Evolutionary conservation across 2,329 filamentous ascomycete species (phyloP).

Genomic region (Aspergillus sp.): DNA sequence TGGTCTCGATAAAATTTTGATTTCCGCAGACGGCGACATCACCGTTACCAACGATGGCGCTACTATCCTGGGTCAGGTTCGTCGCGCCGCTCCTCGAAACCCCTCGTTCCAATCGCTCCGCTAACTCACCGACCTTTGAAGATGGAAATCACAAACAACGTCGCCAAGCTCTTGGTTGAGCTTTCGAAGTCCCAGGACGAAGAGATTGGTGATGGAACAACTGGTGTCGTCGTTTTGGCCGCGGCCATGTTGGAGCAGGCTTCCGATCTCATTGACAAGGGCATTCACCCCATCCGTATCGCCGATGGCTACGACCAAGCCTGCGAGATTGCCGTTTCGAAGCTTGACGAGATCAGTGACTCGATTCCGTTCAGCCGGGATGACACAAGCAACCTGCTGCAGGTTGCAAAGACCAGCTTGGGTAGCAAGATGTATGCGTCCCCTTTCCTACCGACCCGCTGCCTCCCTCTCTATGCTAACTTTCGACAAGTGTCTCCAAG

Average conservation of each 20-base stretch:
- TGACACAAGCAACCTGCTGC: slow-evolving; percentile 80
- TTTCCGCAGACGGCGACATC: slow-evolving; percentile 97
- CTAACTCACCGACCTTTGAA: slow-evolving; percentile 40
- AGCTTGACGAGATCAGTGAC: slow-evolving; percentile 92
- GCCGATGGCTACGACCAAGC: slow-evolving; percentile 97
- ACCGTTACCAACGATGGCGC: slow-evolving; percentile 99
- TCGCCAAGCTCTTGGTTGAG: slow-evolving; percentile 94
- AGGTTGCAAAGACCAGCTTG: slow-evolving; percentile 92
- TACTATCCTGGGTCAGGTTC: slow-evolving; percentile 79
- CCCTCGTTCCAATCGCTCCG: slow-evolving; percentile 6
- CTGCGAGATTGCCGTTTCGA: slow-evolving; percentile 90
- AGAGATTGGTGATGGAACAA: slow-evolving; percentile 97
- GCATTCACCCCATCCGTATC: slow-evolving; percentile 97
- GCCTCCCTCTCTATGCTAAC: slow-evolving; percentile 11
- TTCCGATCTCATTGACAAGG: slow-evolving; percentile 97
- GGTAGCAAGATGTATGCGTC: slow-evolving; percentile 80
- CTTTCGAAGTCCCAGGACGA: slow-evolving; percentile 98
- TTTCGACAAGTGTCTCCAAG: slow-evolving; percentile 70
- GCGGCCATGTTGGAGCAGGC: slow-evolving; percentile 95
- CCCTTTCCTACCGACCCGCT: background rate
- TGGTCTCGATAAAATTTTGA: slow-evolving; percentile 97
- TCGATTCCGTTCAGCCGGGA: slow-evolving; percentile 79
- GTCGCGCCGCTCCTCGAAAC: slow-evolving; percentile 14
- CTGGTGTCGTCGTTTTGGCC: slow-evolving; percentile 92
- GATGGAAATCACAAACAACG: slow-evolving; percentile 99